These are phyloP conservation scores for Didymella pinodella DNA, from an alignment of 2,329 filamentous ascomycete genomes.

Conservation along the genomic window DNA sequence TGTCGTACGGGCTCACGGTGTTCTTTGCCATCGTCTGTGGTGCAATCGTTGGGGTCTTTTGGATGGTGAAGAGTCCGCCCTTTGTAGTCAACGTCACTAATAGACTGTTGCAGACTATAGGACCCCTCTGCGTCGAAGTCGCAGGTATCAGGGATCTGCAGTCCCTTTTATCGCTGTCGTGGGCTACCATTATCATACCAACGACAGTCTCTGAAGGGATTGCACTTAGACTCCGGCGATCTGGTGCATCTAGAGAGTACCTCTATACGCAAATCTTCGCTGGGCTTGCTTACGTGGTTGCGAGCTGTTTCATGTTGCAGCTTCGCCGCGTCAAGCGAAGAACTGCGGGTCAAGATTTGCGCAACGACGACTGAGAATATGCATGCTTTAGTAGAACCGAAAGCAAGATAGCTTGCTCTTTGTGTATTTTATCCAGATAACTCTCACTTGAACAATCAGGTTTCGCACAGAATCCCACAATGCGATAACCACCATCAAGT, in stretches of 20 bases:
- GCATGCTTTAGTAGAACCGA: neutral
- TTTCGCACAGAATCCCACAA: neutral
- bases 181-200: constrained; percentile 1
- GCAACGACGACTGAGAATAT: neutral
- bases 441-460: neutral
- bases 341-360: neutral
- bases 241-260: neutral
- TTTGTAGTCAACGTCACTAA: neutral
- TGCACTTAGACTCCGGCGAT: neutral
- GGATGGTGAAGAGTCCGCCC: neutral
- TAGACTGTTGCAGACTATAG: neutral
- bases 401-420: neutral
- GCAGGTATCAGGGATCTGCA: neutral
- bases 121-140: neutral
- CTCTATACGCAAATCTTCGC: constrained; percentile 1
- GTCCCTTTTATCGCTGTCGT: neutral
- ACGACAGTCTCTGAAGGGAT: neutral
- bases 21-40: neutral
- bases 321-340: neutral
- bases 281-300: neutral
- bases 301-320: neutral
- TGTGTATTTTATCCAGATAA: too few species aligned
- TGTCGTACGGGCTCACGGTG: neutral
- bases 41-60: neutral
- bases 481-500: neutral